A percentile compares a stretch with the other conserved stretches of the same genome.
Evolutionary conservation across 371 early-diverging fungal species (phyloP).

Genomic region (Mucor plumbeus): DNA sequence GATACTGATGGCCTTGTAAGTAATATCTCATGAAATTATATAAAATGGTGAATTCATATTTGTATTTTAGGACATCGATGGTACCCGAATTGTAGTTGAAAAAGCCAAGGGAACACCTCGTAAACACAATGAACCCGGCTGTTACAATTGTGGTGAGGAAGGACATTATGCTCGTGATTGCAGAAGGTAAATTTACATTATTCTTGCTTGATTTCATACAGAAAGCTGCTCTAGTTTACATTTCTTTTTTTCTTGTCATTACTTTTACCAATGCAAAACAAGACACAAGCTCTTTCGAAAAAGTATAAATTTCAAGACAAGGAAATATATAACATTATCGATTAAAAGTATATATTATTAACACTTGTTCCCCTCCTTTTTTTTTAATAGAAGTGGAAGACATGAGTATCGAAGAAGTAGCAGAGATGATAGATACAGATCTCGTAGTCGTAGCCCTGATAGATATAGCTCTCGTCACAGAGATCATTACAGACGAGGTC

Average conservation of each 20-base stretch:
- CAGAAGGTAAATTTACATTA: conserved; percentile 23
- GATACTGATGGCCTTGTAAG: conserved; percentile 60
- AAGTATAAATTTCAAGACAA: conserved; percentile 7
- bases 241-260: not conserved
- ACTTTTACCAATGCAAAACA: conserved; percentile 2
- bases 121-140: conserved; percentile 54
- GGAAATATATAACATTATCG: not conserved
- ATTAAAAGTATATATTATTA: not conserved
- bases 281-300: conserved; percentile 8
- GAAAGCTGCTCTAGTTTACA: not conserved
- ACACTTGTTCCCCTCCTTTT: not conserved
- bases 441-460: conserved; percentile 15
- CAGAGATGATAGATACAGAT: conserved; percentile 5
- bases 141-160: conserved; percentile 67
- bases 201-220: conserved; percentile 5
- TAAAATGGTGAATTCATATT: not conserved
- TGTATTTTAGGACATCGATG: conserved; percentile 43
- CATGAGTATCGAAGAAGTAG: conserved; percentile 5
- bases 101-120: conserved; percentile 61
- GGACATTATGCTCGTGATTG: conserved; percentile 42
- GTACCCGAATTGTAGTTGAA: conserved; percentile 68
- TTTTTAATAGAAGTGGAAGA: not conserved
- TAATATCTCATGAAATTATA: not conserved
- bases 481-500: conserved; percentile 5
- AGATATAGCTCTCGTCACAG: conserved; percentile 12